phyloP scores from a whole-genome alignment of 306 rosid species.

The Urtica urens region DNA sequence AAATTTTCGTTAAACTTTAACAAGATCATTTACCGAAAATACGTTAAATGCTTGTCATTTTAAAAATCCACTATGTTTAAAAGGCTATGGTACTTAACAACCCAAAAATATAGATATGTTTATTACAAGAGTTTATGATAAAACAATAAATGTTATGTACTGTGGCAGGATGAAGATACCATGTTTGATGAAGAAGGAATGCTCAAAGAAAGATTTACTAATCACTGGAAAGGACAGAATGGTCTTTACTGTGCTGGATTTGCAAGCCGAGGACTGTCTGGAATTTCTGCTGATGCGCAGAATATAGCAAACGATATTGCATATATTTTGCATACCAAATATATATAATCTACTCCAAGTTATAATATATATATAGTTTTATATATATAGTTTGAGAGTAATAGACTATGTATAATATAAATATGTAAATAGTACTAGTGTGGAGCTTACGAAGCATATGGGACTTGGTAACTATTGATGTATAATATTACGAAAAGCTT shows the following conservation, averaged over 20 bases:
- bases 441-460: too few relatives aligned
- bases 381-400: too few relatives aligned
- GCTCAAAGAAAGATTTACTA: constrained; percentile 34
- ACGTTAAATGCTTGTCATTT: background rate
- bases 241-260: constrained; percentile 47
- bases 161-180: constrained; percentile 24
- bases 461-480: too few relatives aligned
- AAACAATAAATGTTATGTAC: background rate
- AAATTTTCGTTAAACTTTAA: background rate
- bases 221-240: constrained; percentile 44
- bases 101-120: background rate
- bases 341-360: too few relatives aligned
- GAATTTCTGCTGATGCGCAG: constrained; percentile 37
- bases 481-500: too few relatives aligned
- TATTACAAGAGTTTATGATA: background rate
- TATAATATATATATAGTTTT: too few relatives aligned
- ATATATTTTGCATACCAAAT: too few relatives aligned
- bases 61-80: too few relatives aligned
- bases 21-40: background rate
- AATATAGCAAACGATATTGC: constrained; percentile 34
- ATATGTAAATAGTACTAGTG: too few relatives aligned
- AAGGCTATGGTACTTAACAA: background rate
- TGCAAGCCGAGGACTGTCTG: constrained; percentile 28
- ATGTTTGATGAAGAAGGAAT: constrained; percentile 46
- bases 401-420: too few relatives aligned